Evolutionary conservation across 192 early-diverging fungal genomes (phyloP), one percentile per base, ranked within the genome.

Genomic region (Coemansia sp.): DNA sequence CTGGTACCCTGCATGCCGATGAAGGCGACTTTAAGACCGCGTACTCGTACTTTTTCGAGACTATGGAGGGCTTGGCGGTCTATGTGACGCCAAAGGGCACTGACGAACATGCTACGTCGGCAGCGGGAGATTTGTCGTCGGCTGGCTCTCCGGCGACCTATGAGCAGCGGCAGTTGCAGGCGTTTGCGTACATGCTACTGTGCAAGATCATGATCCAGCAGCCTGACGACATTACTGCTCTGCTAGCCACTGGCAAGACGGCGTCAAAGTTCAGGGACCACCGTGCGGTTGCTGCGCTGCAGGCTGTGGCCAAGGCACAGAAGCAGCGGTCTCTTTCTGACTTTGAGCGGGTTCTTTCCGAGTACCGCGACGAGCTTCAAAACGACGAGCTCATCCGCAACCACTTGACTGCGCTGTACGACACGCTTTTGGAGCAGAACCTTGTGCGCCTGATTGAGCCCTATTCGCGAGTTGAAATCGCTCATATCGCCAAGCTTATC

Each of bases 1-100:
- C 94, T 13, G 98, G 98, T 68, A 95, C 96, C 59, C 86, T 98
- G 68, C 97, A 99, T 73, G 91, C 96, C 36, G 97, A 99, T 73
- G 97, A 98, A 74, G 97, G 98, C 82, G 98, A 99, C 75, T 99
- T 96, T 79, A 98, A 98, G 85, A 99, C 97, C 12, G 97, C 93
- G 69, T 96, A 93, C 72, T 98, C 97, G 55, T 99, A 98, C 88
- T 99, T 99, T 85, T 98, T 96, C 72, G 98, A 99, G 81, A 96
- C 96, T 5, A 88, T 98, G 73, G 98, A 99, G 74, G 95, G 94
- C 5, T 95, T 91, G 71, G 89, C 95, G 9, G 74, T 71, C 40
- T 84, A 84, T 63, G 76, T 74, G 33, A 68, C 41, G n/a, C 76
- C 81, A 41, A 75, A 75, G 76, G 67, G n/a, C 60, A 63, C 29